phyloP scores from a whole-genome alignment of 495 filamentous ascomycete species.

The Lepraria neglecta region DNA sequence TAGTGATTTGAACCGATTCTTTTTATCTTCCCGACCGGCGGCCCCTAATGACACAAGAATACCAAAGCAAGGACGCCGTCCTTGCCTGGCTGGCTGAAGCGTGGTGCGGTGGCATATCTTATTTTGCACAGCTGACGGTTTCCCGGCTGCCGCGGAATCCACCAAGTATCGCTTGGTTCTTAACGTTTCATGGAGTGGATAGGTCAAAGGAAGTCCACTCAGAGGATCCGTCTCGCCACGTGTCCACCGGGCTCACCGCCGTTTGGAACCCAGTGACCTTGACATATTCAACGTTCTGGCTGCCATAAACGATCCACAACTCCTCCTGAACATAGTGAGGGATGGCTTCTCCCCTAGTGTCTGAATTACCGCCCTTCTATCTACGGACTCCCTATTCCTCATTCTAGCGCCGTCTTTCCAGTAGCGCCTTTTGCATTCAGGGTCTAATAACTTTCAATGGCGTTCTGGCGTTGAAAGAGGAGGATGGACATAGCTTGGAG shows the following conservation, averaged over 20 bases:
- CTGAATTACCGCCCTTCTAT: not conserved
- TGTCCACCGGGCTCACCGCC: not conserved
- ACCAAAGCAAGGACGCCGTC: not conserved
- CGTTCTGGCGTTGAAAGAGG: not conserved
- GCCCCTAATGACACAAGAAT: not conserved
- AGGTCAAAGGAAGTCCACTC: not conserved
- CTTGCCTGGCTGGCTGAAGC: not conserved
- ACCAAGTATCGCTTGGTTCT: not conserved
- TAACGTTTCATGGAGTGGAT: not conserved
- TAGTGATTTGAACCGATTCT: slow-evolving; percentile 1
- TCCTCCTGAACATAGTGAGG: not conserved
- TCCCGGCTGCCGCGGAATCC: not conserved
- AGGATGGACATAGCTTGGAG: not conserved
- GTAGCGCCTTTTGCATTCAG: not conserved
- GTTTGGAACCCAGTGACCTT: not conserved
- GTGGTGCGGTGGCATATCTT: not conserved
- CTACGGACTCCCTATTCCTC: not conserved
- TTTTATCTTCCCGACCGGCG: not conserved
- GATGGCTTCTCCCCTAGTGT: not conserved
- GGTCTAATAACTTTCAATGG: not conserved
- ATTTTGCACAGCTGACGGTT: slow-evolving; percentile 2
- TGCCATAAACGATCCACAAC: not conserved
- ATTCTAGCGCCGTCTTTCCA: not conserved
- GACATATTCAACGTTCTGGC: not conserved
- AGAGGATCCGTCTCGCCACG: slow-evolving; percentile 1